phyloP scores from a whole-genome alignment of 768 basidiomycete genomes.

The Xanthoconium purpureum region DNA sequence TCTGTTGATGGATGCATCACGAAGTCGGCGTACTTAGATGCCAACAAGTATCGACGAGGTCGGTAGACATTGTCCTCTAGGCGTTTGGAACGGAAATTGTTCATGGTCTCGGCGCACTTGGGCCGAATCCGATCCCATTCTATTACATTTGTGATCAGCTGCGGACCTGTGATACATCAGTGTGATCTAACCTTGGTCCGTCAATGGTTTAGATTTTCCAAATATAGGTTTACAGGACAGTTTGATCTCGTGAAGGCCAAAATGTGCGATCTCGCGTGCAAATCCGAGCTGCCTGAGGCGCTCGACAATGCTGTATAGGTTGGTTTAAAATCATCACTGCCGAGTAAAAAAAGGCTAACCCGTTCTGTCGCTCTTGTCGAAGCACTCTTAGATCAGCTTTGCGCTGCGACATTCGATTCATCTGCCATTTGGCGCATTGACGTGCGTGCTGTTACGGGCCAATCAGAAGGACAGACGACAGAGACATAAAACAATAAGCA shows the following conservation, averaged over 20 bases:
- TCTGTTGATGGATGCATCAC: too few relatives aligned
- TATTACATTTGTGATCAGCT: neutral
- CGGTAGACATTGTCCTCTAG: too few relatives aligned
- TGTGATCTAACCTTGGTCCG: neutral
- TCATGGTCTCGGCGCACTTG: neutral
- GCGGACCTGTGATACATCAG: neutral
- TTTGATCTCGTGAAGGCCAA: neutral
- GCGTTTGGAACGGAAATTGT: neutral
- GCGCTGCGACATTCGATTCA: too few relatives aligned
- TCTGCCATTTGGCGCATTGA: neutral
- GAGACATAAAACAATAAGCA: neutral
- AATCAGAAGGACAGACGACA: neutral
- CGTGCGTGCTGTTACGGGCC: neutral
- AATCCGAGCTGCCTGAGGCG: neutral
- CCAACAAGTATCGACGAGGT: too few relatives aligned
- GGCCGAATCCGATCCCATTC: neutral
- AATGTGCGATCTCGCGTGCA: neutral
- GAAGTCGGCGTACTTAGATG: too few relatives aligned
- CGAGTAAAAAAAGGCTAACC: neutral
- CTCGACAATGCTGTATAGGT: slow-evolving; percentile 4
- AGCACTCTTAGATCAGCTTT: neutral
- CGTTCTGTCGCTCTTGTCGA: neutral
- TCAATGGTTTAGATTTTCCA: neutral
- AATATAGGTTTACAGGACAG: neutral
- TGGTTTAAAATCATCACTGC: neutral